Conservation (phyloP, 169 alveolate species). For the Cystoisospora suis region DNA sequence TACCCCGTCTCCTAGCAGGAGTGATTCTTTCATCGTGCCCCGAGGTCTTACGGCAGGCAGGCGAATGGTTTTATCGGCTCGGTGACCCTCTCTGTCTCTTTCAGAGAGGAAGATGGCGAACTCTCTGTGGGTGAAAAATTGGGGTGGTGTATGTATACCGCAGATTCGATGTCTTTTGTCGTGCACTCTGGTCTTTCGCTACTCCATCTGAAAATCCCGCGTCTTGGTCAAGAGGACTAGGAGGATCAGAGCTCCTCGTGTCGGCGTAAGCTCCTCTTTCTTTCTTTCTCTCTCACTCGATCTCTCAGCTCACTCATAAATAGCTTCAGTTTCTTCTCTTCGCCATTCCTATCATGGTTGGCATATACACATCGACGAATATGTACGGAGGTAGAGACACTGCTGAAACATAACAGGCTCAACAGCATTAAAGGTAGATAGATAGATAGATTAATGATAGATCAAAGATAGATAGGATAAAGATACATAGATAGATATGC, state of each 20-base stretch:
- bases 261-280: not conserved
- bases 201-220: not conserved
- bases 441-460: no score
- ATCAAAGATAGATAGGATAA: no score
- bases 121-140: no score
- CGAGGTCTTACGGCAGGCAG: no score
- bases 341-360: not conserved
- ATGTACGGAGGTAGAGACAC: no score
- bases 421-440: no score
- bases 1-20: no score
- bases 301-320: not conserved
- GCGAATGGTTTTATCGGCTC: no score
- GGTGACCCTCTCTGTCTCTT: no score
- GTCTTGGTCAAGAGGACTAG: not conserved
- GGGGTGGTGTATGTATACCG: not conserved
- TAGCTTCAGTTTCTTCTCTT: not conserved
- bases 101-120: no score
- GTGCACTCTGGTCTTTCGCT: constrained; percentile 23
- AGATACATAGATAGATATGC: not conserved
- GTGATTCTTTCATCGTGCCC: no score
- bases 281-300: not conserved
- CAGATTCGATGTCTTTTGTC: not conserved
- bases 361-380: not conserved
- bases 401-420: no score
- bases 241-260: not conserved